These are phyloP conservation scores for Cytospora chrysosperma DNA, from an alignment of 2,329 filamentous ascomycete genomes.

Conservation along the genomic window DNA sequence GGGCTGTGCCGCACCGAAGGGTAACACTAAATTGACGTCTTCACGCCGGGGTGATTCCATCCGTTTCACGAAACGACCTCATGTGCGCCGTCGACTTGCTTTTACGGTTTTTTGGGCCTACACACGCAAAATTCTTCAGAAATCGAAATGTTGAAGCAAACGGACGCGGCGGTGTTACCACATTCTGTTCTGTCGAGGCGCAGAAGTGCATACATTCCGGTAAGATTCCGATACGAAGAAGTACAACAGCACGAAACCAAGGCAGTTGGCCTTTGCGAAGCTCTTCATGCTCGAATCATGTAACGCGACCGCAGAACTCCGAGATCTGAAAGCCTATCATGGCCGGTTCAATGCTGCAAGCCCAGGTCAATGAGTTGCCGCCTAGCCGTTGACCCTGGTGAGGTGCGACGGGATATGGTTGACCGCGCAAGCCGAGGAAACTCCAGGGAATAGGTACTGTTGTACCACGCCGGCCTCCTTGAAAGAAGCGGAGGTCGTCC, in stretches of 20 bases:
- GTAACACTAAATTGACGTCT: neutral
- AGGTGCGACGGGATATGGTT: neutral
- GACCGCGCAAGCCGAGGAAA: neutral
- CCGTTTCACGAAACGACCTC: neutral
- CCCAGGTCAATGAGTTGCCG: neutral
- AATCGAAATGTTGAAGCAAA: neutral
- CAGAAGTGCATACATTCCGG: neutral
- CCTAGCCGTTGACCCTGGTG: neutral
- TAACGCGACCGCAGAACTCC: neutral
- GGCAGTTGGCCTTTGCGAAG: neutral
- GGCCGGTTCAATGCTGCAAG: neutral
- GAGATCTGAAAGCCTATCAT: neutral
- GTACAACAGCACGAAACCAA: neutral
- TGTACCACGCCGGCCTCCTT: neutral
- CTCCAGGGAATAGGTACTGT: neutral
- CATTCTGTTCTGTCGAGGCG: neutral
- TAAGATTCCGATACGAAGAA: neutral
- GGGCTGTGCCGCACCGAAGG: neutral
- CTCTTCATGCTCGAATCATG: neutral
- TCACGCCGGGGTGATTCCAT: neutral
- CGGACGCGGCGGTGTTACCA: neutral
- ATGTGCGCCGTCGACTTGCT: neutral
- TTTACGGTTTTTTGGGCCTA: neutral
- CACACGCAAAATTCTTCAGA: neutral
- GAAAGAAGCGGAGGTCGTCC: neutral